phyloP scores from a whole-genome alignment of 2,329 filamentous ascomycete genomes.

The Colletotrichum simmondsii region DNA sequence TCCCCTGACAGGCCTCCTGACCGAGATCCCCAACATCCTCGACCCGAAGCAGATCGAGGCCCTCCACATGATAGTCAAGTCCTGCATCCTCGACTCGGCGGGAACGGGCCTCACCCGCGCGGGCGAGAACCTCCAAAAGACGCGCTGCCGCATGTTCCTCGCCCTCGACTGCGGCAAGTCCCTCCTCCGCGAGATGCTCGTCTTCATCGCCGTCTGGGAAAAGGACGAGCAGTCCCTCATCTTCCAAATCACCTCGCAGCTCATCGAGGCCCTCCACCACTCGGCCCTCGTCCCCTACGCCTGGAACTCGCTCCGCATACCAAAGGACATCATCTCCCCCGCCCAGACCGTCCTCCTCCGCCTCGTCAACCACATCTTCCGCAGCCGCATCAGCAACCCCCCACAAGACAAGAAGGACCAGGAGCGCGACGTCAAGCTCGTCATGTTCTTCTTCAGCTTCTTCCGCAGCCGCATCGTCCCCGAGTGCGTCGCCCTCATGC shows the following conservation, averaged over 20 bases:
- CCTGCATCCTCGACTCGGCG: conserved; percentile 86
- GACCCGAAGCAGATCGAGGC: conserved; percentile 97
- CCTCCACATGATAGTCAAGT: conserved; percentile 96
- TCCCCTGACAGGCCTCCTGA: conserved; percentile 84
- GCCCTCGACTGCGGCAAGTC: conserved; percentile 92
- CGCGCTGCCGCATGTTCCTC: conserved; percentile 88
- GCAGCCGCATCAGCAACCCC: conserved; percentile 58
- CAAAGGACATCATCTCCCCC: conserved; percentile 95
- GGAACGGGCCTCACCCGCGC: conserved; percentile 74
- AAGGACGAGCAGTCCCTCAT: conserved; percentile 93
- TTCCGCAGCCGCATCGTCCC: conserved; percentile 94
- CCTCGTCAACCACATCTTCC: conserved; percentile 89
- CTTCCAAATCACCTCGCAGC: conserved; percentile 96
- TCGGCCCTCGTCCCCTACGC: conserved; percentile 91
- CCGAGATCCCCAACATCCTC: conserved; percentile 93
- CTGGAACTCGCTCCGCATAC: conserved; percentile 90
- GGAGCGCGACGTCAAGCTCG: conserved; percentile 68
- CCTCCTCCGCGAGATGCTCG: conserved; percentile 87
- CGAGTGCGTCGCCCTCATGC: conserved; percentile 93
- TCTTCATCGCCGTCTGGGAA: conserved; percentile 98
- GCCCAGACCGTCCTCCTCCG: conserved; percentile 94
- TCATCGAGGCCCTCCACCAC: conserved; percentile 91
- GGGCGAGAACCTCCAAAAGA: conserved; percentile 88
- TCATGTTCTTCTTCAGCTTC: conserved; percentile 92
- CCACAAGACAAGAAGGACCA: conserved; percentile 63